Evolutionary conservation across 2,329 filamentous ascomycete species (phyloP).

Genomic region (Biscogniauxia marginata): DNA sequence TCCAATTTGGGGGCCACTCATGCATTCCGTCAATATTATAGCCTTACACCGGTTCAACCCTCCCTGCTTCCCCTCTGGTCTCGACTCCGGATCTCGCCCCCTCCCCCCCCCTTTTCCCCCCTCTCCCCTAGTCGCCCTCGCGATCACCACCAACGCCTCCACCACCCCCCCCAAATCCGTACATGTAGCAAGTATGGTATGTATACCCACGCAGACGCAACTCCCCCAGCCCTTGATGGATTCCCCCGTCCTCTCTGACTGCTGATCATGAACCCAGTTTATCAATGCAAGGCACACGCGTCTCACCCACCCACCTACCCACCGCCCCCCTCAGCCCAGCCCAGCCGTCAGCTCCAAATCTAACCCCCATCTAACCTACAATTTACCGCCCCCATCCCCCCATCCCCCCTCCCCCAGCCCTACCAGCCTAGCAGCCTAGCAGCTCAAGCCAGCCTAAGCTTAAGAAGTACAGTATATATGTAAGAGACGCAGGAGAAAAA

Average conservation of each 20-base stretch:
- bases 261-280: not conserved
- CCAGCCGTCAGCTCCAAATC: slow-evolving; percentile 1
- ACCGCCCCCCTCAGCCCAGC: not conserved
- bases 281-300: not conserved
- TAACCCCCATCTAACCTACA: slow-evolving; percentile 1
- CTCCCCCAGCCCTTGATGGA: not conserved
- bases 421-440: too few species aligned
- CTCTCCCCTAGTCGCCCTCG: not conserved
- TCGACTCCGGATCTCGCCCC: not conserved
- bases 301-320: not conserved
- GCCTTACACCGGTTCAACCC: not conserved
- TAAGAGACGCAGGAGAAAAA: too few species aligned
- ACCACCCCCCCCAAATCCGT: not conserved
- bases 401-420: too few species aligned
- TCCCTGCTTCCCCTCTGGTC: not conserved
- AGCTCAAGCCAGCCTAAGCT: too few species aligned
- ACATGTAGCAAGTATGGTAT: not conserved
- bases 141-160: not conserved
- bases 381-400: too few species aligned
- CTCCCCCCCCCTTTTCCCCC: not conserved
- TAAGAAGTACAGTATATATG: too few species aligned
- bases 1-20: too few species aligned
- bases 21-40: too few species aligned
- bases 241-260: not conserved
- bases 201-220: not conserved